Evolutionary conservation across 768 basidiomycete species (phyloP).

Genomic region (Ramaria sp.): DNA sequence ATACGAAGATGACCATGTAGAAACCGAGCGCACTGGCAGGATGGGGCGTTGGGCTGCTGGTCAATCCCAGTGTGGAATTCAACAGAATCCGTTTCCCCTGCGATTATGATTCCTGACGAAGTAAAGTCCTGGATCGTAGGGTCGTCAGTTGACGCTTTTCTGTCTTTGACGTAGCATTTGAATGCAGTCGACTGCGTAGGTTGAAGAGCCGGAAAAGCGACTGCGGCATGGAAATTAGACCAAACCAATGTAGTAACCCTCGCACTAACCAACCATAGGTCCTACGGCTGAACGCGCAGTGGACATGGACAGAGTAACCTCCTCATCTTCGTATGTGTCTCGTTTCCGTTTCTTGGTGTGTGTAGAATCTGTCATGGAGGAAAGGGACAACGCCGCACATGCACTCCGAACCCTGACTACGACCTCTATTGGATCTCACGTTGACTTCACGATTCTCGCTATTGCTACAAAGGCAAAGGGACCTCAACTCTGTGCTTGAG

Average conservation of each 20-base stretch:
- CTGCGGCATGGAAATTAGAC: conserved; percentile 21
- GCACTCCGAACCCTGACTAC: not conserved
- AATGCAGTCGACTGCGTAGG: conserved; percentile 52
- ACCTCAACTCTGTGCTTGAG: not conserved
- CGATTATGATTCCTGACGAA: conserved; percentile 36
- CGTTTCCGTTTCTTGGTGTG: conserved; percentile 40
- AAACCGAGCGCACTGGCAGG: conserved; percentile 51
- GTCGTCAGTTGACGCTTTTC: conserved; percentile 20
- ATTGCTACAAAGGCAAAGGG: not conserved
- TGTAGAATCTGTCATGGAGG: not conserved
- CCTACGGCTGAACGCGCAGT: conserved; percentile 29
- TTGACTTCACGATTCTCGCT: not conserved
- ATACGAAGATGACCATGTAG: not conserved
- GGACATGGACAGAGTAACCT: conserved; percentile 29
- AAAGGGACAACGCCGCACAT: not conserved
- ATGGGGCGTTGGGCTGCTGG: conserved; percentile 36
- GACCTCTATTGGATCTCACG: not conserved
- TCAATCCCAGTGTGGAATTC: conserved; percentile 61
- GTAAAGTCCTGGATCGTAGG: conserved; percentile 23
- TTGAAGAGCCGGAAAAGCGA: conserved; percentile 54
- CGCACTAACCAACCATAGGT: conserved; percentile 40
- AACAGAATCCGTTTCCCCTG: conserved; percentile 74
- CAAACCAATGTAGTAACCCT: not conserved
- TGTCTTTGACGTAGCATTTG: conserved; percentile 43
- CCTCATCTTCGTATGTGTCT: conserved; percentile 21